A percentile compares a stretch with the other conserved stretches of the same genome.
Evolutionary conservation across 306 rosid species (phyloP).

Genomic region (Glycine latifolia): DNA sequence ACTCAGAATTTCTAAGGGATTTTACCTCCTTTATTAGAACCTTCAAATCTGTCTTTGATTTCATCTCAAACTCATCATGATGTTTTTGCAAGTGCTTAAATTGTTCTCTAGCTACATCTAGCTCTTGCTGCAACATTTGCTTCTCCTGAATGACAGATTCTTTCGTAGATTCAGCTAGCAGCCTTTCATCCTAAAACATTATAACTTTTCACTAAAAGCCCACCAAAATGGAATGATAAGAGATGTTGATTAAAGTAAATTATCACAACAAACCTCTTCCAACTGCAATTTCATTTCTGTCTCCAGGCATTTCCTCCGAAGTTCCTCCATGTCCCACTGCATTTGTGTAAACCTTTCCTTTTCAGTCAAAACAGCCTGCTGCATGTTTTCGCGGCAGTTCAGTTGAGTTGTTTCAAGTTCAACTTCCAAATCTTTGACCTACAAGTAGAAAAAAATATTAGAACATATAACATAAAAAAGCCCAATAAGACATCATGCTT

Average conservation of each 20-base stretch:
- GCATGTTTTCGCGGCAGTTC: conserved; percentile 76
- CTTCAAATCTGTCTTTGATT: conserved; percentile 87
- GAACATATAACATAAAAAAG: conserved; percentile 23
- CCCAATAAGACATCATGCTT: conserved; percentile 25
- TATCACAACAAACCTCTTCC: conserved; percentile 69
- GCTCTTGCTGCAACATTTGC: conserved; percentile 70
- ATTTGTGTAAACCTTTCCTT: conserved; percentile 82
- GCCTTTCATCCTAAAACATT: conserved; percentile 75
- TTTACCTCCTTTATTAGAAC: conserved; percentile 87
- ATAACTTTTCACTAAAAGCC: conserved; percentile 41
- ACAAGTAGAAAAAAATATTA: conserved; percentile 43
- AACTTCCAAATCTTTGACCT: conserved; percentile 93
- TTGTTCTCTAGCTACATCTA: conserved; percentile 72
- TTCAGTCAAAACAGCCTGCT: conserved; percentile 76
- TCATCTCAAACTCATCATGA: conserved; percentile 76
- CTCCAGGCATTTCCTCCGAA: conserved; percentile 74
- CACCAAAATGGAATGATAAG: conserved; percentile 40
- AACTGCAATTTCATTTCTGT: conserved; percentile 68
- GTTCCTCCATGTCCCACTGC: conserved; percentile 93
- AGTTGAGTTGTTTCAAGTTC: conserved; percentile 85
- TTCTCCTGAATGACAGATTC: conserved; percentile 73
- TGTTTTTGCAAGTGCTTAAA: conserved; percentile 68
- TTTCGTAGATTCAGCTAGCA: conserved; percentile 67
- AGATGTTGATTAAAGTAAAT: conserved; percentile 35
- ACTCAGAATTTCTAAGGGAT: conserved; percentile 79